These are phyloP conservation scores for Schoenoplectus tabernaemontani DNA, from an alignment of 202 grass and related monocot species.

Conservation along the genomic window DNA sequence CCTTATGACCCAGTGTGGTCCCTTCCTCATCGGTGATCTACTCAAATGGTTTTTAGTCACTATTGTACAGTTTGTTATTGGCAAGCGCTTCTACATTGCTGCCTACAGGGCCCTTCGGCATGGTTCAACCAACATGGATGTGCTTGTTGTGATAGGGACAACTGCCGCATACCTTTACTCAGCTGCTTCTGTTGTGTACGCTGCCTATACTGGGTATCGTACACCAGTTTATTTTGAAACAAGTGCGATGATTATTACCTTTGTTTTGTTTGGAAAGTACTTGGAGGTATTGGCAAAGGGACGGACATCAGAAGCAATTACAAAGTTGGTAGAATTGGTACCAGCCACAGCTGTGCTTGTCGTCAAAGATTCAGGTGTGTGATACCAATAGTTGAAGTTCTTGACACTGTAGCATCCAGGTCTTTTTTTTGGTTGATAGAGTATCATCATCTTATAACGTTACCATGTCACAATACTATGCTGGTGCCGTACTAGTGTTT, in stretches of 20 bases:
- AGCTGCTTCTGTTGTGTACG: slow-evolving; percentile 67
- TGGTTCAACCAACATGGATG: slow-evolving; percentile 97
- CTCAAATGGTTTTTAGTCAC: slow-evolving; percentile 81
- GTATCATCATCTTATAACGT: not conserved
- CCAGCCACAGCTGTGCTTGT: slow-evolving; percentile 87
- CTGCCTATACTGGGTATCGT: slow-evolving; percentile 52
- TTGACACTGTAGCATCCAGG: not conserved
- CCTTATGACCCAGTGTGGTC: slow-evolving; percentile 66
- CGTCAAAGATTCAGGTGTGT: slow-evolving; percentile 79
- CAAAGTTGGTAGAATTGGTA: slow-evolving; percentile 91
- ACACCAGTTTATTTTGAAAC: slow-evolving; percentile 96
- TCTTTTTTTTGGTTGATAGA: not conserved
- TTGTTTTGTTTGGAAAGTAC: slow-evolving; percentile 95
- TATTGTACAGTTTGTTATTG: slow-evolving; percentile 89
- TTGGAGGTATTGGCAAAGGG: slow-evolving; percentile 96
- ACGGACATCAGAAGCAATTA: slow-evolving; percentile 90
- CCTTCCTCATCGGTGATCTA: slow-evolving; percentile 71
- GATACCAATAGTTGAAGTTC: not conserved
- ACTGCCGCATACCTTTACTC: slow-evolving; percentile 91
- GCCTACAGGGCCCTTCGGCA: slow-evolving; percentile 84
- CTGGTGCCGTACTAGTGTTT: not conserved
- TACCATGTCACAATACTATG: not conserved
- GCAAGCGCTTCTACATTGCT: slow-evolving; percentile 85
- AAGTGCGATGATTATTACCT: slow-evolving; percentile 99
- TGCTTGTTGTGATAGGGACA: slow-evolving; percentile 88